Percentiles rank a stretch among this genome's conserved stretches.
Evolutionary conservation across 495 filamentous ascomycete species (phyloP).

Genomic region (Elaphomyces granulatus): DNA sequence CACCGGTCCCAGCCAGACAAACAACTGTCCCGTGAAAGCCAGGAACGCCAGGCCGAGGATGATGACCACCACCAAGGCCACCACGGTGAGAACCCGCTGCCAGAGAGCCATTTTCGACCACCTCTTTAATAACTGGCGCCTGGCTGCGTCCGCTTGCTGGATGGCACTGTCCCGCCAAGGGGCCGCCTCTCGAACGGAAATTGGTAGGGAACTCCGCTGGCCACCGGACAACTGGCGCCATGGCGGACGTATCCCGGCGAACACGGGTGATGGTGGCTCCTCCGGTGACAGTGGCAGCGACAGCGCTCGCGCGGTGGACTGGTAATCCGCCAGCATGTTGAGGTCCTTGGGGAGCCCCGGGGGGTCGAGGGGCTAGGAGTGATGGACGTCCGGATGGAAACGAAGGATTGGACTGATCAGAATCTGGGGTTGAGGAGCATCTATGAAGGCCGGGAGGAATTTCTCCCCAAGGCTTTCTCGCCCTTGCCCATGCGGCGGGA

Average conservation of each 20-base stretch:
- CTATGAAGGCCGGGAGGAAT: no score
- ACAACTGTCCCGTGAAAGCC: constrained; percentile 62
- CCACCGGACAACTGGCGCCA: constrained; percentile 22
- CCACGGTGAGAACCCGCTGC: constrained; percentile 44
- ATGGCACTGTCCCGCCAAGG: constrained; percentile 33
- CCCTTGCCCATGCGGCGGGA: no score
- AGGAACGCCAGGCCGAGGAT: constrained; percentile 51
- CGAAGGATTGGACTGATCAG: no score
- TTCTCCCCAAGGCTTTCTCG: no score
- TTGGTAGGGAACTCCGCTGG: constrained; percentile 21
- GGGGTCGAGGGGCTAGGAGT: no score
- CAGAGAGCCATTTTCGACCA: constrained; percentile 41
- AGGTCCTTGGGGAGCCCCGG: no score
- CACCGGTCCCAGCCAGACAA: constrained; percentile 51
- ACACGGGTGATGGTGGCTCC: constrained; percentile 16
- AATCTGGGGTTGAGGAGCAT: no score
- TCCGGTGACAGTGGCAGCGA: constrained; percentile 43
- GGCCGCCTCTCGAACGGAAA: constrained; percentile 13
- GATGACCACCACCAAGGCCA: constrained; percentile 33
- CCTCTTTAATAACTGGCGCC: constrained; percentile 17
- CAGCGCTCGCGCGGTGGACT: constrained; percentile 49
- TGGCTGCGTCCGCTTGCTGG: constrained; percentile 25
- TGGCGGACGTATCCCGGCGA: constrained; percentile 29
- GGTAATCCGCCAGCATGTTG: constrained; percentile 43
- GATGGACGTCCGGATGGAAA: no score